Conservation (phyloP, 257 asterid genomes). For the Hygrophila difformis region DNA sequence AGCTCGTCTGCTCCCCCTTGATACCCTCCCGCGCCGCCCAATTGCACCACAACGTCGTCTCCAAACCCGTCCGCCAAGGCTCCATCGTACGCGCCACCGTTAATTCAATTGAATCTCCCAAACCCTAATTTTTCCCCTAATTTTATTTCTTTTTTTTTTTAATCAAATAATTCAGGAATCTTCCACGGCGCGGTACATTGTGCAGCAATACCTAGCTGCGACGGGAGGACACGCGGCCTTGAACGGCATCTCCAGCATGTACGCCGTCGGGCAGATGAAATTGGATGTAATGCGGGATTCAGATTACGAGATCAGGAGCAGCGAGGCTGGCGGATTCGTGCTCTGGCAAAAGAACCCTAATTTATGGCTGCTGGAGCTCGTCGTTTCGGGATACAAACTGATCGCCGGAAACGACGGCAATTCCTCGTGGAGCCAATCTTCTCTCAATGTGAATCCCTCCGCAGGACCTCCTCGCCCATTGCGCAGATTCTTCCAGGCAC, state of each 20-base stretch:
- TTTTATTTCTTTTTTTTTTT: background rate
- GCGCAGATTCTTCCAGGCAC: conserved; percentile 91
- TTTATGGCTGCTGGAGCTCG: conserved; percentile 81
- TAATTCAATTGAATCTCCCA: no score
- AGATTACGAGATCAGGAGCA: conserved; percentile 8
- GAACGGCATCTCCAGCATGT: conserved; percentile 58
- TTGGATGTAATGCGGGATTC: conserved; percentile 40
- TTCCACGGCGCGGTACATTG: conserved; percentile 80
- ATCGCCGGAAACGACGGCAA: conserved; percentile 85
- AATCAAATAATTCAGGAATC: conserved; percentile 50
- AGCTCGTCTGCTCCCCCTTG: conserved; percentile 76
- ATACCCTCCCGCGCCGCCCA: conserved; percentile 69
- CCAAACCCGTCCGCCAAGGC: conserved; percentile 47
- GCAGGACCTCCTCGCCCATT: conserved; percentile 88
- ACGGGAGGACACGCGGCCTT: conserved; percentile 69
- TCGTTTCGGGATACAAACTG: conserved; percentile 58
- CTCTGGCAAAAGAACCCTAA: conserved; percentile 93
- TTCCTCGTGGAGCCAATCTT: conserved; percentile 75
- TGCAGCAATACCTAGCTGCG: conserved; percentile 89
- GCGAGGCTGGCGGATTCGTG: conserved; percentile 82
- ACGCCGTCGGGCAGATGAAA: conserved; percentile 80
- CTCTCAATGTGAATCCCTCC: conserved; percentile 38
- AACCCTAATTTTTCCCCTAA: no score
- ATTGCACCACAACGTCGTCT: conserved; percentile 43
- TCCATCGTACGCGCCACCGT: conserved; percentile 68